Evolutionary conservation across 495 filamentous ascomycete species (phyloP).

Genomic region (Neurospora sp.): DNA sequence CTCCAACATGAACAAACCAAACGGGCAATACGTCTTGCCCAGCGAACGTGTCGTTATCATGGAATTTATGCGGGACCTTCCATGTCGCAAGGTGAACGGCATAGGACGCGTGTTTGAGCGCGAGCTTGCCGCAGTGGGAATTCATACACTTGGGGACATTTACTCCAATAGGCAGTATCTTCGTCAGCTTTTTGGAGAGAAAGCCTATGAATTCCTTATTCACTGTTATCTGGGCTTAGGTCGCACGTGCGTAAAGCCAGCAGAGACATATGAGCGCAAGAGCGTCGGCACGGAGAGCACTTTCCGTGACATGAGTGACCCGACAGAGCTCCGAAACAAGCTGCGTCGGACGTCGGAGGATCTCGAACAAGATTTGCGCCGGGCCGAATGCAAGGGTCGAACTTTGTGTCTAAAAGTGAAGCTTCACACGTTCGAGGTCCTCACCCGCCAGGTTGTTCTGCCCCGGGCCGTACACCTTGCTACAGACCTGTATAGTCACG

Average conservation of each 20-base stretch:
- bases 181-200: slow-evolving; percentile 73
- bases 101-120: slow-evolving; percentile 90
- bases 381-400: slow-evolving; percentile 74
- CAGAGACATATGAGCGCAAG: slow-evolving; percentile 84
- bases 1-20: slow-evolving; percentile 92
- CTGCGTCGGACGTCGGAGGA: slow-evolving; percentile 73
- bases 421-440: slow-evolving; percentile 84
- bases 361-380: slow-evolving; percentile 75
- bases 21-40: slow-evolving; percentile 75
- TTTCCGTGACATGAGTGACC: slow-evolving; percentile 69
- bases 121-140: slow-evolving; percentile 76
- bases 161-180: slow-evolving; percentile 65
- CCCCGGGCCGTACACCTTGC: slow-evolving; percentile 60
- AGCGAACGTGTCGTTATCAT: slow-evolving; percentile 64
- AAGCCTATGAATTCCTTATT: slow-evolving; percentile 78
- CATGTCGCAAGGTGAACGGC: slow-evolving; percentile 85
- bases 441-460: slow-evolving; percentile 68
- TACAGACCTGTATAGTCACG: slow-evolving; percentile 74
- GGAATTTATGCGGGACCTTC: slow-evolving; percentile 73
- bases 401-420: slow-evolving; percentile 91
- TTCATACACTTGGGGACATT: slow-evolving; percentile 86
- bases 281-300: slow-evolving; percentile 91
- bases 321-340: slow-evolving; percentile 61
- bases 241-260: slow-evolving; percentile 76
- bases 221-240: slow-evolving; percentile 80